Conservation (phyloP, 495 filamentous ascomycete species). For the Penicillium angulare region DNA sequence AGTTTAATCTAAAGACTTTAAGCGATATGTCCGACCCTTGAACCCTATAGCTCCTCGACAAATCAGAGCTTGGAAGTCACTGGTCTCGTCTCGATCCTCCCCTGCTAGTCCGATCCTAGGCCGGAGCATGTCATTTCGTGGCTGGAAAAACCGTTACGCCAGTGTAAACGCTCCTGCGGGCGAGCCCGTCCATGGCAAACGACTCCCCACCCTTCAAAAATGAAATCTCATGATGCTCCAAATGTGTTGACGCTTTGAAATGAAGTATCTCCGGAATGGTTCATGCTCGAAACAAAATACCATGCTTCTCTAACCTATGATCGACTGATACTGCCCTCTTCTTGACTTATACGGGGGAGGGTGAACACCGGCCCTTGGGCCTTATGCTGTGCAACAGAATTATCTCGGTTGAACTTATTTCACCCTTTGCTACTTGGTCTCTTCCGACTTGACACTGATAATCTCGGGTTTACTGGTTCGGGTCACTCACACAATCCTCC, state of each 20-base stretch:
- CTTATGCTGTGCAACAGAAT: slow-evolving; percentile 11
- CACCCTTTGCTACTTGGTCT: not conserved
- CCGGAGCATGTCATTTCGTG: slow-evolving; percentile 24
- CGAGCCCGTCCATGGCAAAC: slow-evolving; percentile 32
- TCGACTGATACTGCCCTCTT: too few relatives aligned
- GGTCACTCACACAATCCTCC: not conserved
- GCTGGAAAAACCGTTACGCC: slow-evolving; percentile 46
- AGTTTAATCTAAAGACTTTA: slow-evolving; percentile 11
- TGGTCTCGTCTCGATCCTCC: slow-evolving; percentile 20
- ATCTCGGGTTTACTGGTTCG: slow-evolving; percentile 18
- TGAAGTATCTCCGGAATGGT: too few relatives aligned
- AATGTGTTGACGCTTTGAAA: too few relatives aligned
- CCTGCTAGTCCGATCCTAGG: slow-evolving; percentile 23
- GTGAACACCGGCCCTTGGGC: too few relatives aligned
- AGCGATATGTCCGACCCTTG: slow-evolving; percentile 27
- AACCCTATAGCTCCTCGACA: slow-evolving; percentile 15
- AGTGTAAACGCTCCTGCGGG: slow-evolving; percentile 31
- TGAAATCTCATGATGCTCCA: too few relatives aligned
- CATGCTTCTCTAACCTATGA: too few relatives aligned
- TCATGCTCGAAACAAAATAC: too few relatives aligned
- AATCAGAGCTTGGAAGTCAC: slow-evolving; percentile 15
- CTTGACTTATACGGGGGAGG: too few relatives aligned
- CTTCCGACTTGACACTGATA: slow-evolving; percentile 3
- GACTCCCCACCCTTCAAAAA: slow-evolving; percentile 32
- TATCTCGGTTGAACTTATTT: too few relatives aligned